Evolutionary conservation across 116 monocot species (phyloP).

Genomic region (Dioscorea cayenensis): DNA sequence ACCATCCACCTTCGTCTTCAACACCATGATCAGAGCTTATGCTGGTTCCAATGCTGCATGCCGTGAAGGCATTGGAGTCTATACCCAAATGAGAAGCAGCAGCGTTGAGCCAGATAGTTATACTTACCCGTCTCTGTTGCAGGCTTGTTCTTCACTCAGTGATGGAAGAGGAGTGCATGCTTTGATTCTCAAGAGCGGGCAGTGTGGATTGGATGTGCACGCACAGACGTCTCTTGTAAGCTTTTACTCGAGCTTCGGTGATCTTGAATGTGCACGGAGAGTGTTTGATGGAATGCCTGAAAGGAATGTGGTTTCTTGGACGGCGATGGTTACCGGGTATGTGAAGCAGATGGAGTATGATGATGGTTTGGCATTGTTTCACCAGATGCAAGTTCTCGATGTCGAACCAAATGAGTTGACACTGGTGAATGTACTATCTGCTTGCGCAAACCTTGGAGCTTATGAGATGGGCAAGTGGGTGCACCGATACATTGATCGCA

Average conservation of each 20-base stretch:
- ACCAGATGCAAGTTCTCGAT: not conserved
- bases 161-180: constrained; percentile 13
- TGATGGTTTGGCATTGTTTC: constrained; percentile 16
- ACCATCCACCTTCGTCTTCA: constrained; percentile 13
- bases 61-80: constrained; percentile 9
- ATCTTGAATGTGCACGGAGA: constrained; percentile 3
- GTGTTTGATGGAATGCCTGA: constrained; percentile 19
- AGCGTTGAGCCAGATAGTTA: constrained; percentile 2
- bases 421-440: constrained; percentile 21
- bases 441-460: constrained; percentile 26
- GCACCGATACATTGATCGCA: constrained; percentile 3
- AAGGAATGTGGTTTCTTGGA: constrained; percentile 33
- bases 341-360: constrained; percentile 10
- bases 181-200: constrained; percentile 10
- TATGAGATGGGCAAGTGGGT: constrained; percentile 19
- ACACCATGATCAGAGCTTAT: constrained; percentile 28
- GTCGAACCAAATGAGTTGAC: constrained; percentile 16
- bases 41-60: not conserved
- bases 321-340: constrained; percentile 37
- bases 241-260: constrained; percentile 10
- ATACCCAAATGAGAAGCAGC: not conserved
- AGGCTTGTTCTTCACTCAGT: constrained; percentile 10
- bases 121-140: constrained; percentile 13
- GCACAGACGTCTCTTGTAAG: constrained; percentile 9
- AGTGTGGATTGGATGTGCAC: constrained; percentile 12